Conservation (phyloP, 2,329 filamentous ascomycete genomes). For the Fusarium sp. region DNA sequence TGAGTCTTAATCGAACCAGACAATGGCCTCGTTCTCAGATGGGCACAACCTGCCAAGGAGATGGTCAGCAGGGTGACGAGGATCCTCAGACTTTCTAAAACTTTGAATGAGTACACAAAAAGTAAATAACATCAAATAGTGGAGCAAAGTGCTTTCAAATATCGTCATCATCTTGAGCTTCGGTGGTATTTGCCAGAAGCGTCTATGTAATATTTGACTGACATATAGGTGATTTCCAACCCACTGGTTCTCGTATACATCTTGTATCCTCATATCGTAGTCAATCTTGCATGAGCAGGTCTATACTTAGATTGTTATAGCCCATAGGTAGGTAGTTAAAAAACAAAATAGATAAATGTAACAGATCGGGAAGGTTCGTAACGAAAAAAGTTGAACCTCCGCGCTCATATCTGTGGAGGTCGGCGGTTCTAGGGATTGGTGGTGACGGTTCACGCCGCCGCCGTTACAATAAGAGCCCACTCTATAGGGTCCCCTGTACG, state of each 20-base stretch:
- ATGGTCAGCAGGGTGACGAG: neutral
- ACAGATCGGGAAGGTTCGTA: conserved; percentile 11
- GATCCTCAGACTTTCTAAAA: conserved; percentile 3
- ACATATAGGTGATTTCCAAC: conserved; percentile 33
- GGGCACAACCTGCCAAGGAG: neutral
- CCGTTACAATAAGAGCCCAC: conserved; percentile 31
- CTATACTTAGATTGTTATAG: conserved; percentile 27
- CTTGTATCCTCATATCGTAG: conserved; percentile 29
- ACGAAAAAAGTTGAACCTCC: neutral
- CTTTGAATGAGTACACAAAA: neutral
- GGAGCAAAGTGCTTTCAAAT: conserved; percentile 2
- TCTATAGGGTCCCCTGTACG: conserved; percentile 13
- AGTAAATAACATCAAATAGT: neutral
- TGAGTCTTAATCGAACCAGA: conserved; percentile 3
- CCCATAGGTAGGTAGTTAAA: neutral
- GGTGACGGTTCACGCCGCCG: conserved; percentile 17
- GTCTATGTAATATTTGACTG: conserved; percentile 28
- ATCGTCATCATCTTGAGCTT: conserved; percentile 20
- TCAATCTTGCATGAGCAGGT: conserved; percentile 22
- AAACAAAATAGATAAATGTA: neutral
- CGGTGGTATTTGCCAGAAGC: conserved; percentile 18
- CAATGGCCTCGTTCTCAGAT: neutral
- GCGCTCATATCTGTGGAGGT: conserved; percentile 9
- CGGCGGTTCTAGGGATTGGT: conserved; percentile 1
- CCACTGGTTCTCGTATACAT: conserved; percentile 33